Evolutionary conservation across 2,329 filamentous ascomycete species (phyloP), one percentile per base, ranked within the genome.

Genomic region (Scortechinia acanthostroma): DNA sequence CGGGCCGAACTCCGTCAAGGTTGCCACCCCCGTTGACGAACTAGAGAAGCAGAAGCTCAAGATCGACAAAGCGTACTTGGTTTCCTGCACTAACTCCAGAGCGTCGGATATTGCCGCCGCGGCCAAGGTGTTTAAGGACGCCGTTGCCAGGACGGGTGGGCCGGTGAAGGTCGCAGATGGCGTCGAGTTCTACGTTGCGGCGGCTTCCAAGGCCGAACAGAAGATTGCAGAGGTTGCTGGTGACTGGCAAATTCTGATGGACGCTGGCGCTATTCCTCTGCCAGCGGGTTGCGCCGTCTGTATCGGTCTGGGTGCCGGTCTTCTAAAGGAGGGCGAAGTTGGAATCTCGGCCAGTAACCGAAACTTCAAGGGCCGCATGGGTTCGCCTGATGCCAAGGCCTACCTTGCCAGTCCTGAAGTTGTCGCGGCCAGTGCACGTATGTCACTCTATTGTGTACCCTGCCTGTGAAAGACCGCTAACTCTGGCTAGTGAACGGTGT

Each of bases 321-420:
- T 95, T 0, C 74, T 95, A 1, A 83, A 96, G 60, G 74, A 78
- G 2, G 88, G 87, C n/a, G 90, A 96, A 65, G 81, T 90, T 6
- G 90, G 90, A 19, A 91, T 96, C 53, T 83, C 75, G 49, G 88
- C 89, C 0, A 82, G 74, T 44, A 96, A 96, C 69, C 74, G 91
- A 10, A 95, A 95, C 62, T 96, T 91, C 71, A 90, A 91, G 63
- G 91, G 90, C 0, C 80, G 91, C 2, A 94, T 96, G 87, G 91
- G 91, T 2, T 83, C 77, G 14, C 80, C 76, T 2, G 79, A 87
- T 3, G 87, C 89, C 0, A 82, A 89, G 56, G 88, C 89, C 0
- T 96, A 95, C 59, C 80, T 96, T 1, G 86, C 84, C 4, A 91
- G 86, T 52, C 91, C 93, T 1, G 91, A 96, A 57, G 83, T 95